Evolutionary conservation across 1,284 basidiomycete genomes (phyloP).

Genomic region (Marasmius oreades): DNA sequence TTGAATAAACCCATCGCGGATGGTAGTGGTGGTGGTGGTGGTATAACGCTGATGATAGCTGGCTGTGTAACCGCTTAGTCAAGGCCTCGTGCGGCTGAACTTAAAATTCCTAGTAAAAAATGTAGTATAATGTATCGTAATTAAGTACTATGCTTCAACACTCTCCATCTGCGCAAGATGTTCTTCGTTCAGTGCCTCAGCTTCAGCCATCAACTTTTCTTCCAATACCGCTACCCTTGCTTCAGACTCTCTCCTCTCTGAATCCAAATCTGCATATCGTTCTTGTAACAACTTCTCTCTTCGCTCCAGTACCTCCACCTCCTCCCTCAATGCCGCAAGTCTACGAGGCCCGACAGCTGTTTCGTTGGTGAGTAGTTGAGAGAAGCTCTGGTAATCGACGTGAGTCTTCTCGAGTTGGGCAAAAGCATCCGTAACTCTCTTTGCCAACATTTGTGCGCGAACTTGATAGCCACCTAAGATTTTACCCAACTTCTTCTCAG

Average conservation of each 20-base stretch:
- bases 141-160: slow-evolving; percentile 18
- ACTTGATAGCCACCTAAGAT: slow-evolving; percentile 89
- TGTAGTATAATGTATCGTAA: slow-evolving; percentile 11
- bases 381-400: slow-evolving; percentile 78
- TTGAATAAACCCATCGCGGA: slow-evolving; percentile 54
- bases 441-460: slow-evolving; percentile 68
- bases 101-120: background rate
- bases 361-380: slow-evolving; percentile 69
- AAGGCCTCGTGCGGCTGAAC: background rate
- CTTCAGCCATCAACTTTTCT: slow-evolving; percentile 77
- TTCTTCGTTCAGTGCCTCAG: slow-evolving; percentile 78
- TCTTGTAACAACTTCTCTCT: slow-evolving; percentile 77
- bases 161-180: slow-evolving; percentile 62
- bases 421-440: slow-evolving; percentile 66
- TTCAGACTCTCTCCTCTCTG: slow-evolving; percentile 65
- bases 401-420: slow-evolving; percentile 65
- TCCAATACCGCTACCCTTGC: slow-evolving; percentile 61
- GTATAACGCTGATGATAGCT: background rate
- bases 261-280: slow-evolving; percentile 79
- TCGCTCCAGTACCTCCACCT: slow-evolving; percentile 76
- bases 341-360: slow-evolving; percentile 70
- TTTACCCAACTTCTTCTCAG: slow-evolving; percentile 89
- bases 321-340: slow-evolving; percentile 73
- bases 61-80: background rate
- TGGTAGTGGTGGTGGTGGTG: slow-evolving; percentile 2